These are phyloP conservation scores for Lipomyces yamanashiensis DNA, from an alignment of 805 yeast genomes.

Conservation along the genomic window DNA sequence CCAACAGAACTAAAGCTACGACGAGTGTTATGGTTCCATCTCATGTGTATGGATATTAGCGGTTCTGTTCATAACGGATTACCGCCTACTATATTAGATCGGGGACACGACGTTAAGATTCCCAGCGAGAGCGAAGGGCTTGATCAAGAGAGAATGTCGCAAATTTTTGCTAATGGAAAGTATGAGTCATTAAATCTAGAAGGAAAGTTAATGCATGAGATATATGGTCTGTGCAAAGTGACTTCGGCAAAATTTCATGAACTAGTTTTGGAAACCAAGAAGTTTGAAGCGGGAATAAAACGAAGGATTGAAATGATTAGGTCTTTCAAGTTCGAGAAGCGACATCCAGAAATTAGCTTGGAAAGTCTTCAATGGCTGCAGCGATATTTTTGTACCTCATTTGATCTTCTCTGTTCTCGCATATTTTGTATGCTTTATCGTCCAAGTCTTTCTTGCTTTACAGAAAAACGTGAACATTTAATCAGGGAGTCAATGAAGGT, in stretches of 20 bases:
- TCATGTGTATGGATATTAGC: slow-evolving; percentile 25
- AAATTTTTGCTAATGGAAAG: slow-evolving; percentile 20
- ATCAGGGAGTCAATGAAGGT: slow-evolving; percentile 20
- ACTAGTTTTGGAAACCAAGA: slow-evolving; percentile 10
- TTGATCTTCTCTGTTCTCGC: slow-evolving; percentile 13
- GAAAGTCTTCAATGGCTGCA: slow-evolving; percentile 6
- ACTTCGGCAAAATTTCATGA: slow-evolving; percentile 4
- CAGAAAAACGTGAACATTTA: slow-evolving; percentile 4
- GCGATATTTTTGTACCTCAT: not conserved
- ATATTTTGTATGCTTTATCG: slow-evolving; percentile 16
- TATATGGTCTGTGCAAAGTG: slow-evolving; percentile 21
- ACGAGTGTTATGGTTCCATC: slow-evolving; percentile 26
- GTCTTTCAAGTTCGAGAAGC: slow-evolving; percentile 11
- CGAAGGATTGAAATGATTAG: slow-evolving; percentile 1
- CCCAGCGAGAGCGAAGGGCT: slow-evolving; percentile 17
- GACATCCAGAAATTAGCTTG: slow-evolving; percentile 15
- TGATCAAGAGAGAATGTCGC: slow-evolving; percentile 24
- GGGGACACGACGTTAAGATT: slow-evolving; percentile 20
- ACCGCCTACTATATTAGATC: slow-evolving; percentile 16
- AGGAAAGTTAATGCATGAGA: slow-evolving; percentile 17
- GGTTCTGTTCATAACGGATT: slow-evolving; percentile 29
- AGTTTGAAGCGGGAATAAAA: slow-evolving; percentile 3
- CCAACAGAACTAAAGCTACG: slow-evolving; percentile 11
- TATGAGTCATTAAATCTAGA: slow-evolving; percentile 9
- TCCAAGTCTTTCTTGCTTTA: slow-evolving; percentile 12